Conservation (phyloP, 331 rosid genomes). For the Cydonia oblonga region DNA sequence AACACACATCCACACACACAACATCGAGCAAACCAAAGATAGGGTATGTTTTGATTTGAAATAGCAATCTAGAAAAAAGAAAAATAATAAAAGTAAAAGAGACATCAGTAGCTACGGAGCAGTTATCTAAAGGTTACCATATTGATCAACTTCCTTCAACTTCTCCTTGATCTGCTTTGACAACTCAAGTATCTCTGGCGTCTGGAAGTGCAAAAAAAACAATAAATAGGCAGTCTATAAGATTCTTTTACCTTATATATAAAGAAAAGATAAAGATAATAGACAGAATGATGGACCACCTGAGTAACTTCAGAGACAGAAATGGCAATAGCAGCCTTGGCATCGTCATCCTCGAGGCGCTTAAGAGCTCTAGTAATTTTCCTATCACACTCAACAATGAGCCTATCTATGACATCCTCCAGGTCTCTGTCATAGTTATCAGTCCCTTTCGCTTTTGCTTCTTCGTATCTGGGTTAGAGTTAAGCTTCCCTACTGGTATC, state of each 20-base stretch:
- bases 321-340: conserved; percentile 96
- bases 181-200: conserved; percentile 72
- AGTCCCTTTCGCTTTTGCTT: conserved; percentile 58
- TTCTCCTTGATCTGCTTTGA: conserved; percentile 77
- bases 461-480: conserved; percentile 67
- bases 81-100: not conserved
- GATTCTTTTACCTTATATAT: not conserved
- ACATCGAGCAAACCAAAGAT: not conserved
- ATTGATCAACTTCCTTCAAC: conserved; percentile 84
- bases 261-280: not conserved
- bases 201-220: conserved; percentile 37
- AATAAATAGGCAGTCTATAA: not conserved
- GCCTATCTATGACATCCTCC: conserved; percentile 94
- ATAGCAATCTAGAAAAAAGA: not conserved
- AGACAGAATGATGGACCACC: conserved; percentile 23
- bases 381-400: conserved; percentile 91
- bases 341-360: conserved; percentile 99
- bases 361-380: conserved; percentile 86
- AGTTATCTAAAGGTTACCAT: conserved; percentile 35
- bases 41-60: not conserved
- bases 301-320: conserved; percentile 93
- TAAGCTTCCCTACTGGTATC: conserved; percentile 18
- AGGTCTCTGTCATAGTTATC: conserved; percentile 88
- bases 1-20: not conserved
- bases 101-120: not conserved